These are phyloP conservation scores for Ensete glaucum DNA, from an alignment of 176 grass and related monocot genomes.

Conservation along the genomic window DNA sequence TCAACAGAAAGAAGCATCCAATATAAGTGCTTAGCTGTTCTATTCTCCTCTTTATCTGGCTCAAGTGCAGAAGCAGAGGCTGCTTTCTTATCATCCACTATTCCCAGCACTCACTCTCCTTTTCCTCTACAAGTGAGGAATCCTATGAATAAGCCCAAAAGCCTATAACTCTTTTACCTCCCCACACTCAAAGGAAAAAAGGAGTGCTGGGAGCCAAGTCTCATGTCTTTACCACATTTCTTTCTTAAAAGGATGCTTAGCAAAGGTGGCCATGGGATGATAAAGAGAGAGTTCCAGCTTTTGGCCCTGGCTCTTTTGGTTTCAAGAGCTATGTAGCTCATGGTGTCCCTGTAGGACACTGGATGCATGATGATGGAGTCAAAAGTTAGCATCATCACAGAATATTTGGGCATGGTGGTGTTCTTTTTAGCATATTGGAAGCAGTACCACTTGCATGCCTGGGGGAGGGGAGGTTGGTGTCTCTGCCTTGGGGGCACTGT, in stretches of 20 bases:
- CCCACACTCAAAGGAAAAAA: not conserved
- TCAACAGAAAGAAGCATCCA: constrained; percentile 3
- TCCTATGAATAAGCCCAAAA: constrained; percentile 15
- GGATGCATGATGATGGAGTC: not conserved
- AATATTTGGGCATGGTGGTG: constrained; percentile 7
- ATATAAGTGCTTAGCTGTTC: not conserved
- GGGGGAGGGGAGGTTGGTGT: not conserved
- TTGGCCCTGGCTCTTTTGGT: not conserved
- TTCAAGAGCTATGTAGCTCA: not conserved
- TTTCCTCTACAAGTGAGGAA: constrained; percentile 3
- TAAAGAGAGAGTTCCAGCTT: not conserved
- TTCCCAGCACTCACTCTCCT: not conserved
- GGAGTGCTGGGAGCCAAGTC: not conserved
- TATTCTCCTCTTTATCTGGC: not conserved
- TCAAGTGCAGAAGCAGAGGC: constrained; percentile 1
- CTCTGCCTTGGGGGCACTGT: not conserved
- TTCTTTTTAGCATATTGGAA: not conserved
- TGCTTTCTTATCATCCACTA: constrained; percentile 5
- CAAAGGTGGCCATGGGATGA: not conserved
- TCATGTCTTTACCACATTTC: not conserved
- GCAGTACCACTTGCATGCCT: not conserved
- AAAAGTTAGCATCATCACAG: not conserved
- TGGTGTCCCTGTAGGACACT: not conserved
- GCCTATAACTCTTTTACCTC: not conserved
- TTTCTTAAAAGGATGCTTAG: not conserved